Evolutionary conservation across 768 basidiomycete genomes (phyloP).

Genomic region (Tricholoma flavovirens): DNA sequence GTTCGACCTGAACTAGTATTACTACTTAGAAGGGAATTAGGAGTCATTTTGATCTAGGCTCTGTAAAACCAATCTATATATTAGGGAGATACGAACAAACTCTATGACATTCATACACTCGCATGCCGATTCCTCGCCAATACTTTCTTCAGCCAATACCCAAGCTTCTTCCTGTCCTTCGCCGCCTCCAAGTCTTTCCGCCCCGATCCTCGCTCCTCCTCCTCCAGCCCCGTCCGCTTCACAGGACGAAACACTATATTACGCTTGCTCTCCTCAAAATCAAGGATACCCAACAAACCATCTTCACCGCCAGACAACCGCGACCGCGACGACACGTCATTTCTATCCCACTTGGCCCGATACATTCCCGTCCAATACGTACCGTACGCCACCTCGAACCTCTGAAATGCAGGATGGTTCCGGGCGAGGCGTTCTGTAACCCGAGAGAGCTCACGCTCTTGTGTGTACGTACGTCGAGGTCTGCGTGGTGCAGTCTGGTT

Average conservation of each 20-base stretch:
- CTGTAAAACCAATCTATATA: no score
- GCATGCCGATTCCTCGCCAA: background rate
- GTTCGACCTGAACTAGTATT: no score
- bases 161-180: background rate
- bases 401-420: conserved; percentile 13
- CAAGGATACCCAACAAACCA: conserved; percentile 18
- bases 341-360: conserved; percentile 21
- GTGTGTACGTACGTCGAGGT: conserved; percentile 16
- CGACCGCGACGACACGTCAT: background rate
- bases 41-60: no score
- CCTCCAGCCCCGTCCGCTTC: background rate
- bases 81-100: no score
- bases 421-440: conserved; percentile 20
- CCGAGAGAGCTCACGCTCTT: conserved; percentile 18
- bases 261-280: conserved; percentile 25
- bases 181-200: no score
- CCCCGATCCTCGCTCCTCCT: no score
- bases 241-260: conserved; percentile 14
- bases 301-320: no score
- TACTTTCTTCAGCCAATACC: conserved; percentile 5
- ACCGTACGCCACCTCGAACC: conserved; percentile 23
- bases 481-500: conserved; percentile 19
- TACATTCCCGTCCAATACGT: conserved; percentile 29
- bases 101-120: no score
- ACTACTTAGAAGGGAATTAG: no score